Percentiles rank a stretch among this genome's conserved stretches.
These are phyloP conservation scores for Beta vulgaris DNA, from an alignment of 148 eudicot species.

Conservation along the genomic window DNA sequence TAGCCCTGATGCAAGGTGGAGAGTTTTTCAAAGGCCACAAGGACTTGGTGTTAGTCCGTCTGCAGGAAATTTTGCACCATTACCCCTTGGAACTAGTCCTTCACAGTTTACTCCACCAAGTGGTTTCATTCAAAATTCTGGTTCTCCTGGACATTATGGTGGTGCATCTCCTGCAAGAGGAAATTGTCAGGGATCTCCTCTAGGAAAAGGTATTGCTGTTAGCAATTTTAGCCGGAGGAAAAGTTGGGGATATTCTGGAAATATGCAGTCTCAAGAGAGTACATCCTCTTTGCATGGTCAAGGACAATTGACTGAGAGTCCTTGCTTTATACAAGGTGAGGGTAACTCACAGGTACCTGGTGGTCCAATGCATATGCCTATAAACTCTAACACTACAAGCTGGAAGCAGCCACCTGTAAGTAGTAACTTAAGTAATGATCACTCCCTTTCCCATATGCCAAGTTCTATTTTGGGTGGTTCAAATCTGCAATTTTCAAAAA, in stretches of 20 bases:
- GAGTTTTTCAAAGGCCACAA: slow-evolving; percentile 52
- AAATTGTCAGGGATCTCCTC: slow-evolving; percentile 75
- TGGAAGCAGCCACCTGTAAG: slow-evolving; percentile 61
- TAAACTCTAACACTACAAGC: slow-evolving; percentile 40
- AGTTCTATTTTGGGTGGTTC: slow-evolving; percentile 38
- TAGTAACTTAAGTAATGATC: slow-evolving; percentile 32
- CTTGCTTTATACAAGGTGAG: slow-evolving; percentile 48
- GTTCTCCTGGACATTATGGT: slow-evolving; percentile 86
- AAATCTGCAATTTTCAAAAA: slow-evolving; percentile 33
- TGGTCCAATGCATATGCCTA: slow-evolving; percentile 49
- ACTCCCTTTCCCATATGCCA: slow-evolving; percentile 37
- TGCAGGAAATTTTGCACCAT: slow-evolving; percentile 66
- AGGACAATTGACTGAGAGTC: slow-evolving; percentile 46
- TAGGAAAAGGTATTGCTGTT: slow-evolving; percentile 62
- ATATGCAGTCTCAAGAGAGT: slow-evolving; percentile 52
- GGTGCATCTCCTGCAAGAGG: slow-evolving; percentile 81
- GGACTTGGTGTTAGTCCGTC: slow-evolving; percentile 86
- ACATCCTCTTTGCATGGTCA: slow-evolving; percentile 54
- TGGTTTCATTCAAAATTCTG: slow-evolving; percentile 51
- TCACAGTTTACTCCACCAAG: slow-evolving; percentile 95
- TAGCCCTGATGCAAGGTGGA: slow-evolving; percentile 81
- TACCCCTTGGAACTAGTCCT: slow-evolving; percentile 96
- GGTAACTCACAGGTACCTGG: slow-evolving; percentile 44
- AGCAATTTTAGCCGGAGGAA: slow-evolving; percentile 71
- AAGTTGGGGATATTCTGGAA: slow-evolving; percentile 61